Base-by-base conservation (phyloP, 2,329 filamentous ascomycete species). In the Apiospora phragmitis region DNA sequence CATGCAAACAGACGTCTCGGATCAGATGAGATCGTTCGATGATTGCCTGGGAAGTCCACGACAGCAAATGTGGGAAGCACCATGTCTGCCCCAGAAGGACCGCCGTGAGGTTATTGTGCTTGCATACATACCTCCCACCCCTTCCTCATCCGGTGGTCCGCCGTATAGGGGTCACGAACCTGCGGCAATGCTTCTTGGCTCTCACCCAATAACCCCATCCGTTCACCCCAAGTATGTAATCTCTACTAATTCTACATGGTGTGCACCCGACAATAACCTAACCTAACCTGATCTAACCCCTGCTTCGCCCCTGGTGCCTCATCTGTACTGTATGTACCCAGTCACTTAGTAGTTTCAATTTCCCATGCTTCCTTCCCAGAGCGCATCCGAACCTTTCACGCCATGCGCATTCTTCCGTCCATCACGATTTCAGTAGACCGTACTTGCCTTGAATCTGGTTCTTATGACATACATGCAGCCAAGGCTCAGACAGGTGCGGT, bases 1-100 rank as follows among this genome's bases (percentile, higher is more conserved):
- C 55, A 5, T 12, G 14, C 32, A 62, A 62, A 62, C 32, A 38
- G 55, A 38, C 55, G 8, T 62, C 55, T 35, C 26, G 12, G 55
- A 62, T 62, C 55, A 38, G 55, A 62, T 62, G 32, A 62, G 55
- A 62, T 62, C 29, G 55, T 62, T 62, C 55, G 55, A 62, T 62
- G 32, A 55, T 55, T n/a, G 29, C 32, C 55, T 32, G 55, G 55
- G 55, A 62, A 62, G 55, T 32, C 32, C 55, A 62, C 21, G 55
- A 62, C 29, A 62, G 29, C 21, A 62, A 62, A 21, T 62, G 55
- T 62, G 55, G 29, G 32, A 62, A 62, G 21, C 32, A 4, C 32
- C 32, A 29, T 21, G 21, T 38, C 32, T n/a, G 55, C 55, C 32
- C 29, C 32, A 62, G 32, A 38, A 35, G 55, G 55, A 21, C 32